Evolutionary conservation across 2,329 filamentous ascomycete species (phyloP).

Genomic region (Monosporascus sp.): DNA sequence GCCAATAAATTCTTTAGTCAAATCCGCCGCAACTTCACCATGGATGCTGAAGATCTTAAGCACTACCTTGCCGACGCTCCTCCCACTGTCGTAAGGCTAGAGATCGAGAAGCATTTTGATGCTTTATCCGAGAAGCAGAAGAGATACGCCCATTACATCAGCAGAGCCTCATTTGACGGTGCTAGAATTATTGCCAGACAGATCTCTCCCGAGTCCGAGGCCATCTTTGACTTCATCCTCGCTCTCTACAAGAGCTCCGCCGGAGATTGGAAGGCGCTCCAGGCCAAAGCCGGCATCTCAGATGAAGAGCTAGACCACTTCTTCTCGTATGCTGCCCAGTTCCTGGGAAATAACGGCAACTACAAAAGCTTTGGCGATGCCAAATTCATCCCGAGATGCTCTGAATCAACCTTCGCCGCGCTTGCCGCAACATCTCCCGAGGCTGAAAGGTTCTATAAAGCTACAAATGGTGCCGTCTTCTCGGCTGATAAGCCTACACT

Average conservation of each 20-base stretch:
- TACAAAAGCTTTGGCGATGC: constrained; percentile 85
- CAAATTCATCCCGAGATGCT: constrained; percentile 73
- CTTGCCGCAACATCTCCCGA: constrained; percentile 57
- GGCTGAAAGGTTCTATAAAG: constrained; percentile 58
- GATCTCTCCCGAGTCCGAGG: constrained; percentile 74
- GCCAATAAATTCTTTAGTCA: background rate
- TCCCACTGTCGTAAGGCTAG: constrained; percentile 78
- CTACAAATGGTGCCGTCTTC: constrained; percentile 68
- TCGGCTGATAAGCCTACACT: constrained; percentile 56
- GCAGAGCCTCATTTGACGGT: constrained; percentile 71
- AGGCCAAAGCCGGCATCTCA: constrained; percentile 57
- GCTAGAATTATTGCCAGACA: constrained; percentile 75
- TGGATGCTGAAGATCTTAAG: constrained; percentile 55
- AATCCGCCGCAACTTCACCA: constrained; percentile 27
- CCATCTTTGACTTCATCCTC: constrained; percentile 76
- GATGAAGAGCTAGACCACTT: constrained; percentile 61
- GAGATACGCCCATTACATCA: constrained; percentile 87
- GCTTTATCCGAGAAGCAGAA: constrained; percentile 70
- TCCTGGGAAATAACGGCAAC: constrained; percentile 75
- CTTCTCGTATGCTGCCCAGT: constrained; percentile 72
- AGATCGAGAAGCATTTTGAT: constrained; percentile 91
- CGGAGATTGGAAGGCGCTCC: constrained; percentile 67
- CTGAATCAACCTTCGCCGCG: constrained; percentile 56
- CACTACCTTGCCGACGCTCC: constrained; percentile 90
- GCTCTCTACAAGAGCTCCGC: constrained; percentile 59